Evolutionary conservation across 139 green algal genomes (phyloP).

Genomic region (Penium margaritaceum): DNA sequence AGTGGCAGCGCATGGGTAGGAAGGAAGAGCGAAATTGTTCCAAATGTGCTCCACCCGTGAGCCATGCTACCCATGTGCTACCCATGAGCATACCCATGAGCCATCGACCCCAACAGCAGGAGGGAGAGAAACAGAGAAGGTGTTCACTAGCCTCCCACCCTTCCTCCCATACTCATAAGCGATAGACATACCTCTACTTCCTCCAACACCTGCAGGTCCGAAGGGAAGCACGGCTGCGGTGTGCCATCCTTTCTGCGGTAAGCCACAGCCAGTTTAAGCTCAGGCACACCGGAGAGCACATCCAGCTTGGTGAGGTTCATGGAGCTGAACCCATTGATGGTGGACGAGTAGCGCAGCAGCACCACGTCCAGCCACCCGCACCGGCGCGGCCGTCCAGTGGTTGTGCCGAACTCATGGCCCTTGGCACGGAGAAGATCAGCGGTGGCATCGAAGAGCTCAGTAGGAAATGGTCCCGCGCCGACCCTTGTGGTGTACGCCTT

Average conservation of each 20-base stretch:
- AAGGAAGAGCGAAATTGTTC: no score
- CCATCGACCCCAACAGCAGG: no score
- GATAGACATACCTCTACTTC: conserved; percentile 56
- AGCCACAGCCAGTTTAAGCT: conserved; percentile 75
- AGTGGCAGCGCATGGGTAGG: no score
- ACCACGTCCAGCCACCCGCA: conserved; percentile 97
- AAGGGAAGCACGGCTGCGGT: conserved; percentile 36
- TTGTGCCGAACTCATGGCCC: conserved; percentile 93
- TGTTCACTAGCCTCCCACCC: no score
- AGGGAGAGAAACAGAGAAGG: no score
- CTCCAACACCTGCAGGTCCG: conserved; percentile 52
- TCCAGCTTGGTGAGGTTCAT: conserved; percentile 99
- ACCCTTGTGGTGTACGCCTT: conserved; percentile 99
- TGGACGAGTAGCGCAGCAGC: conserved; percentile 75
- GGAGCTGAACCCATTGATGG: conserved; percentile 92
- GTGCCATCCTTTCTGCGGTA: conserved; percentile 44
- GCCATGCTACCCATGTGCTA: no score
- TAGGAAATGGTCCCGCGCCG: conserved; percentile 90
- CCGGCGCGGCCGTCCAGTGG: conserved; percentile 83
- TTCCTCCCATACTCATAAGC: no score
- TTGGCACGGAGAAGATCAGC: conserved; percentile 75
- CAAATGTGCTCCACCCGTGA: no score
- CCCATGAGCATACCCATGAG: no score
- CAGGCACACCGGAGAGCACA: conserved; percentile 70
- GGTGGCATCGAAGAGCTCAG: conserved; percentile 80